Evolutionary conservation across 2,329 filamentous ascomycete species (phyloP).

Genomic region (Alternaria sp.): DNA sequence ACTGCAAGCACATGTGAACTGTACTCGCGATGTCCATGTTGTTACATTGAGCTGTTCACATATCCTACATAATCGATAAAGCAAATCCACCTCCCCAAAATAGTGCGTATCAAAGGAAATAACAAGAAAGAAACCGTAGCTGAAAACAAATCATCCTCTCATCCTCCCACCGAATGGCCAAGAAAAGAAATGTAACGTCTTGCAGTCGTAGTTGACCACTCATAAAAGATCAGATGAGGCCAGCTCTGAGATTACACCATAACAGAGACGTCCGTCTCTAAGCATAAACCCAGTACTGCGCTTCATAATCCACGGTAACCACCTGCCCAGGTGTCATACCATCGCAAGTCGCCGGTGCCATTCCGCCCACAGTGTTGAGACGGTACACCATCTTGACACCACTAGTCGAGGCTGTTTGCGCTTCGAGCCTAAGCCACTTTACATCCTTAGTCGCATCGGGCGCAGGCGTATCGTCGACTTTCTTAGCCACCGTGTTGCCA

Average conservation of each 20-base stretch:
- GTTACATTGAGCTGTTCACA: neutral
- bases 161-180: neutral
- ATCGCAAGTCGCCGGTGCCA: slow-evolving; percentile 72
- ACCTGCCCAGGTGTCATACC: slow-evolving; percentile 47
- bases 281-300: slow-evolving; percentile 74
- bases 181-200: neutral
- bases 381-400: slow-evolving; percentile 77
- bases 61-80: neutral
- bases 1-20: neutral
- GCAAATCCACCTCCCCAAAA: neutral
- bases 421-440: slow-evolving; percentile 77
- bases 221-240: neutral
- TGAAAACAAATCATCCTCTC: neutral
- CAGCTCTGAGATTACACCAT: neutral
- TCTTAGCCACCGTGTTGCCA: slow-evolving; percentile 70
- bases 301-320: slow-evolving; percentile 82
- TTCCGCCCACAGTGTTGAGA: slow-evolving; percentile 81
- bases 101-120: neutral
- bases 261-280: neutral
- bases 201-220: neutral
- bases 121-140: neutral
- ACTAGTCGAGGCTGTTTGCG: slow-evolving; percentile 43
- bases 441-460: slow-evolving; percentile 68
- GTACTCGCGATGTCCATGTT: neutral
- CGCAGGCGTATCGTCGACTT: slow-evolving; percentile 67